Conservation (phyloP, 768 basidiomycete genomes). For the Symmetrospora coprosmae region DNA sequence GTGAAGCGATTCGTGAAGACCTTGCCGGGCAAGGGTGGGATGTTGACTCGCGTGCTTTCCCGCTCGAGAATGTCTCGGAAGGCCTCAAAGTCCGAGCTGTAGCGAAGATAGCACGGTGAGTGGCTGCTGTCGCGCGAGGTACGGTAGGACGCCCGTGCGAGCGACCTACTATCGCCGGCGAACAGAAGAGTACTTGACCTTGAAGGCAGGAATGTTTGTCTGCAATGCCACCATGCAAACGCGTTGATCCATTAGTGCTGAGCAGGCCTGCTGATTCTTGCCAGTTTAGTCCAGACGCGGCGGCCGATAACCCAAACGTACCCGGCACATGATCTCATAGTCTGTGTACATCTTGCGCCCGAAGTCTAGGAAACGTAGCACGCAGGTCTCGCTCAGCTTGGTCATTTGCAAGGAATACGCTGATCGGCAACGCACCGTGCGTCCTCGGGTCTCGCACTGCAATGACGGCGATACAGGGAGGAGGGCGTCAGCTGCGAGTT, state of each 20-base stretch:
- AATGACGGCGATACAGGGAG: background rate
- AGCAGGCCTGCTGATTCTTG: too few relatives aligned
- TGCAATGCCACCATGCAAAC: slow-evolving; percentile 38
- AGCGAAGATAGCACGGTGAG: slow-evolving; percentile 67
- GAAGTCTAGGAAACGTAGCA: too few relatives aligned
- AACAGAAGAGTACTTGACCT: slow-evolving; percentile 79
- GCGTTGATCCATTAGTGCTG: too few relatives aligned
- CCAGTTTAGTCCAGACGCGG: background rate
- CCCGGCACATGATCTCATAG: slow-evolving; percentile 97
- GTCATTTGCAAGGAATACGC: too few relatives aligned
- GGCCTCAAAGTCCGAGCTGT: slow-evolving; percentile 76
- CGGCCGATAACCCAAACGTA: slow-evolving; percentile 35
- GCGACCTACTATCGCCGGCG: slow-evolving; percentile 63
- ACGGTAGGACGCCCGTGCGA: background rate
- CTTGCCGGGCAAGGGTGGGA: slow-evolving; percentile 91
- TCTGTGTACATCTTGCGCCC: slow-evolving; percentile 99
- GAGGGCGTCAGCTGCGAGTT: background rate
- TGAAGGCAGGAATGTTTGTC: slow-evolving; percentile 99
- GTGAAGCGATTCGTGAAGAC: slow-evolving; percentile 97
- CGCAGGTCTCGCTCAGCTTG: too few relatives aligned
- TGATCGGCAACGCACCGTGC: too few relatives aligned
- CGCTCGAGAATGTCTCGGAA: slow-evolving; percentile 96
- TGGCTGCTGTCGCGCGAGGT: slow-evolving; percentile 79
- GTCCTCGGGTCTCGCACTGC: slow-evolving; percentile 16
- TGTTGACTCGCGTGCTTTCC: slow-evolving; percentile 92